Conservation (phyloP, 106 monocot genomes). For the Alisma plantagoaquatica region DNA sequence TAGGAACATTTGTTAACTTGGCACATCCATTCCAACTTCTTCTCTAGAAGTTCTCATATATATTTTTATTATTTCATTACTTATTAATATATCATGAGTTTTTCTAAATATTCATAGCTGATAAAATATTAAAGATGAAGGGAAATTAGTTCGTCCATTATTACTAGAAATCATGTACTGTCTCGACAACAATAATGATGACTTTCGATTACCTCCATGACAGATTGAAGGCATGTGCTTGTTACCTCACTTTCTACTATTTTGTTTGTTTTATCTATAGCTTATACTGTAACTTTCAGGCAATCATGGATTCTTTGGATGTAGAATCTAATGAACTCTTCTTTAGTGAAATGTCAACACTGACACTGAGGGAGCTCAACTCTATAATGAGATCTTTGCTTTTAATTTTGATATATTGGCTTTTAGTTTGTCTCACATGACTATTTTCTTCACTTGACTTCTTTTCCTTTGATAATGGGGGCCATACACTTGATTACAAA, state of each 20-base stretch:
- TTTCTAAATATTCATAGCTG: no score
- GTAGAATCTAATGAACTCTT: conserved; percentile 30
- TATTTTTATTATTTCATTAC: no score
- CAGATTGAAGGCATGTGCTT: no score
- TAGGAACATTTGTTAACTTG: no score
- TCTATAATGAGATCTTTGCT: neutral
- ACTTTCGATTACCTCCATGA: no score
- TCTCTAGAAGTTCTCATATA: no score
- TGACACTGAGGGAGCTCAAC: conserved; percentile 57
- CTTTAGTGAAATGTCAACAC: conserved; percentile 68
- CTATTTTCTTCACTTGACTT: conserved; percentile 72
- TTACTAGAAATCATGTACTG: no score
- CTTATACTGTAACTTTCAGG: conserved; percentile 31
- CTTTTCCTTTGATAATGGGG: conserved; percentile 55
- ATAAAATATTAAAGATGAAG: no score
- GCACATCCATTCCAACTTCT: no score
- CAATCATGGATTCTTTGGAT: conserved; percentile 82
- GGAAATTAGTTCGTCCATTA: no score
- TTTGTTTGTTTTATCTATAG: neutral
- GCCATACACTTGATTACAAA: conserved; percentile 80
- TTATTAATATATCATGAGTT: no score
- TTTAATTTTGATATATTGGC: neutral
- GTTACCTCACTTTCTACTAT: neutral
- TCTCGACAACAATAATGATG: no score
- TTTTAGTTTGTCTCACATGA: conserved; percentile 29